Evolutionary conservation across 495 filamentous ascomycete genomes (phyloP).

Genomic region (Lepidopterella palustris): DNA sequence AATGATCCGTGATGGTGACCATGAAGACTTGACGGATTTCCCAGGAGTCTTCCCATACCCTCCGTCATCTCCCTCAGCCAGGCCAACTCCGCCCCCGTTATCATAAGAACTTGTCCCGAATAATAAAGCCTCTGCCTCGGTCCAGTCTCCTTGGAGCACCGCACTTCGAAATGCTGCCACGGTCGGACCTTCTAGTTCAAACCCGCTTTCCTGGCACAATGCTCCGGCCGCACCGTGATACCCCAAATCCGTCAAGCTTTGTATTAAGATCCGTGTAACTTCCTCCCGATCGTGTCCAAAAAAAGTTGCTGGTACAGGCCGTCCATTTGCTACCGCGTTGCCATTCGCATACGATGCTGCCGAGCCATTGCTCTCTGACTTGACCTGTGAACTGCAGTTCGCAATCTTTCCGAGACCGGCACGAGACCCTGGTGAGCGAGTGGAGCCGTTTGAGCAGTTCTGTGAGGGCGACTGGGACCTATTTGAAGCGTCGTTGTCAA

Average conservation of each 20-base stretch:
- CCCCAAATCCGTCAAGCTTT: conserved; percentile 80
- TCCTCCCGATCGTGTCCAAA: conserved; percentile 89
- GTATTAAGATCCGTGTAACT: conserved; percentile 86
- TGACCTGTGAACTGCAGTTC: conserved; percentile 46
- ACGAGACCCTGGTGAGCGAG: conserved; percentile 24
- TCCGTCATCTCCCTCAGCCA: conserved; percentile 15
- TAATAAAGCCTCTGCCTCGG: conserved; percentile 74
- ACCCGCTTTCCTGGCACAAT: conserved; percentile 78
- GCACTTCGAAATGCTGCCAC: conserved; percentile 80
- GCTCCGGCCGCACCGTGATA: conserved; percentile 68
- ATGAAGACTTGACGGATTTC: conserved; percentile 4
- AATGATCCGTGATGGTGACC: conserved; percentile 9
- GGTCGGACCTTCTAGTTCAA: conserved; percentile 73
- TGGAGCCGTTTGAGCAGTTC: conserved; percentile 34
- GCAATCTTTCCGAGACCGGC: conserved; percentile 30
- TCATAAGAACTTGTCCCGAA: conserved; percentile 49
- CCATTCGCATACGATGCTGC: conserved; percentile 42
- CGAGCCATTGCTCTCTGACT: conserved; percentile 29
- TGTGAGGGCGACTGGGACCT: conserved; percentile 39
- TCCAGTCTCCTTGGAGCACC: conserved; percentile 76
- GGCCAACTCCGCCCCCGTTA: conserved; percentile 45
- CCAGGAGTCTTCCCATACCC: conserved; percentile 18
- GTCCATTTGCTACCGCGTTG: conserved; percentile 34
- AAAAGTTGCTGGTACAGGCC: conserved; percentile 42
- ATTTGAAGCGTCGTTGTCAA: conserved; percentile 44